phyloP scores from a whole-genome alignment of 495 filamentous ascomycete genomes.

The Penicillium turbatum region DNA sequence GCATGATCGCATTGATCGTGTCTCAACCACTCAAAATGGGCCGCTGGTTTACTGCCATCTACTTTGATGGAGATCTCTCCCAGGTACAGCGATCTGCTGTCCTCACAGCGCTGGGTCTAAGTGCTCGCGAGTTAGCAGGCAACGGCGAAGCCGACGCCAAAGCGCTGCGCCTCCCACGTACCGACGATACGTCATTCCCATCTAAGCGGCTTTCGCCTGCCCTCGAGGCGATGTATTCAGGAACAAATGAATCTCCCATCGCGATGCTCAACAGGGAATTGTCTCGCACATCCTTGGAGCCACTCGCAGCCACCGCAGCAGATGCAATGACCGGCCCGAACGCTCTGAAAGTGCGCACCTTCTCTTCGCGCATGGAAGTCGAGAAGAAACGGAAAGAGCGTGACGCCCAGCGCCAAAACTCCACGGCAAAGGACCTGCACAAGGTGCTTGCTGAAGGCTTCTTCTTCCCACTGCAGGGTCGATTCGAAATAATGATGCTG shows the following conservation, averaged over 20 bases:
- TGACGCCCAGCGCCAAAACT: constrained; percentile 39
- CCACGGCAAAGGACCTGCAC: constrained; percentile 70
- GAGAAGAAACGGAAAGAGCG: constrained; percentile 56
- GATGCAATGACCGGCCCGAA: constrained; percentile 74
- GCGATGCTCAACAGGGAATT: constrained; percentile 57
- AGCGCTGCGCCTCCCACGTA: constrained; percentile 32
- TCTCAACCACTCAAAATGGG: constrained; percentile 74
- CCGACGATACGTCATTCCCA: constrained; percentile 56
- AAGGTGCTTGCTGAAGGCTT: constrained; percentile 71
- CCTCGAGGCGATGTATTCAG: constrained; percentile 48
- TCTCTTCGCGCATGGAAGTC: constrained; percentile 66
- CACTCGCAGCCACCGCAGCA: constrained; percentile 62
- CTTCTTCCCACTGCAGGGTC: constrained; percentile 68
- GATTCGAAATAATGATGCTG: constrained; percentile 45
- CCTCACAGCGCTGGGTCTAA: constrained; percentile 74
- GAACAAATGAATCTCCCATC: constrained; percentile 49
- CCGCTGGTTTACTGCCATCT: constrained; percentile 75
- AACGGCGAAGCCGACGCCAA: constrained; percentile 60
- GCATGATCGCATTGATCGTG: constrained; percentile 77
- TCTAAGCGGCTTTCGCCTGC: constrained; percentile 64
- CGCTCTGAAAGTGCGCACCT: constrained; percentile 77
- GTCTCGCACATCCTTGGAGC: constrained; percentile 67
- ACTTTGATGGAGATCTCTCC: constrained; percentile 90
- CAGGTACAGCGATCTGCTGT: constrained; percentile 75
- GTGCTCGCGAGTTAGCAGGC: constrained; percentile 84